phyloP scores from a whole-genome alignment of 345 rosid genomes.

The Erysimum cheiranthoides region DNA sequence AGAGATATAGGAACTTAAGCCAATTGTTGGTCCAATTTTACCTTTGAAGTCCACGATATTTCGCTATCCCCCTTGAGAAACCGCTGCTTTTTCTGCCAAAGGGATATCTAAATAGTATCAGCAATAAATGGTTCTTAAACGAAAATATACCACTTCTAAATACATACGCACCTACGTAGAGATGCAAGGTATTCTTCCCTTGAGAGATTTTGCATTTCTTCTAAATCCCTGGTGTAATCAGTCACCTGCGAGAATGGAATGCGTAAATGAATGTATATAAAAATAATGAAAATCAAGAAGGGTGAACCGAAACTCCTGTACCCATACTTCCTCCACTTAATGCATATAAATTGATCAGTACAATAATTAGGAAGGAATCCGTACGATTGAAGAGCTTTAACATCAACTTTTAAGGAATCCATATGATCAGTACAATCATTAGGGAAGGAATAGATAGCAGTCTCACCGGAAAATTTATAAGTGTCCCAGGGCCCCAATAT shows the following conservation, averaged over 20 bases:
- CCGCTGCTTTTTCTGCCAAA: slow-evolving; percentile 95
- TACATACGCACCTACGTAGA: slow-evolving; percentile 72
- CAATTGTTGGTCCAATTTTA: slow-evolving; percentile 41
- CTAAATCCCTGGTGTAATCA: slow-evolving; percentile 94
- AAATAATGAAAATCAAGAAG: not conserved
- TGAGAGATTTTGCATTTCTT: slow-evolving; percentile 95
- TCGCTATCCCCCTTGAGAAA: slow-evolving; percentile 91
- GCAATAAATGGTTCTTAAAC: slow-evolving; percentile 38
- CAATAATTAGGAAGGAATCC: not conserved
- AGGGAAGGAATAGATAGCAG: not conserved
- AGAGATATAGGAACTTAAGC: not conserved
- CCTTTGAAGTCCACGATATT: slow-evolving; percentile 97
- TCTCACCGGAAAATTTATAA: slow-evolving; percentile 90
- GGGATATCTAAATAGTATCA: slow-evolving; percentile 45
- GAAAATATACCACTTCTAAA: slow-evolving; percentile 19
- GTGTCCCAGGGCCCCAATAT: slow-evolving; percentile 99
- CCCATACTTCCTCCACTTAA: slow-evolving; percentile 17
- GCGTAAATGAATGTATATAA: slow-evolving; percentile 40
- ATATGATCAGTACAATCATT: not conserved
- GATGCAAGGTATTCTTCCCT: slow-evolving; percentile 97
- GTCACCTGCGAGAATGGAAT: slow-evolving; percentile 60
- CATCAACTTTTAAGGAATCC: slow-evolving; percentile 13
- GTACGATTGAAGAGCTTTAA: slow-evolving; percentile 4
- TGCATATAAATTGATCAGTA: not conserved
- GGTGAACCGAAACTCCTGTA: slow-evolving; percentile 3